Evolutionary conservation across 2,329 filamentous ascomycete species (phyloP), one percentile per base, ranked within the genome.

Genomic region (Macrophomina tecta): DNA sequence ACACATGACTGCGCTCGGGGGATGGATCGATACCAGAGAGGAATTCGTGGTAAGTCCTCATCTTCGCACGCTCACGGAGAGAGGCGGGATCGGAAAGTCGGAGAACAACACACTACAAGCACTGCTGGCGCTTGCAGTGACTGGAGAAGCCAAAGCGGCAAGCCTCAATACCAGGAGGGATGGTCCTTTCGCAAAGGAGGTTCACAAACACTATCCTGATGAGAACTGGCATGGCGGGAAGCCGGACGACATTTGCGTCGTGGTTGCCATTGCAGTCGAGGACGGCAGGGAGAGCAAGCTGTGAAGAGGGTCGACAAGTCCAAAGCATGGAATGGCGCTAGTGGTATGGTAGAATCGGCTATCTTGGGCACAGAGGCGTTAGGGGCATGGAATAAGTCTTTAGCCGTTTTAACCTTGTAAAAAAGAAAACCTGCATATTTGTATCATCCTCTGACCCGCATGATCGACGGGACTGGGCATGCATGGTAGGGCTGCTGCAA

Each of bases 141-240:
- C 92, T 16, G 84, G 86, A 9, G 91, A 93, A 63, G 94, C 95
- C 5, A 97, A 97, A 80, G 83, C 87, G 7, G 93, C 94, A 6
- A 96, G 94, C 75, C 79, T 92, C 67, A 93, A 97, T 79, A 87
- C 85, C 58, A 92, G 91, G 73, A 82, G 92, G 63, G 92, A 98
- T 77, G 93, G 94, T 0, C 95, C 95, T 0, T 99, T 99, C 78
- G 93, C 95, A 48, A 97, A 92, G 79, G 93, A 97, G 78, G 93
- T 97, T 23, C 92, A 95, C 76, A 91, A 90, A 74, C 89, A 91
- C 75, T 97, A 92, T 72, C 94, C 95, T 0, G 84, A 90, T 45
- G 94, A 98, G 78, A 87, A 89, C 67, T 99, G 92, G 88, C 89
- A 89, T 67, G 95, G 95, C 67, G 95, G 95, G 63, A 99, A 99